These are phyloP conservation scores for Xanthoceras sorbifolium DNA, from an alignment of 345 rosid genomes.

Conservation along the genomic window DNA sequence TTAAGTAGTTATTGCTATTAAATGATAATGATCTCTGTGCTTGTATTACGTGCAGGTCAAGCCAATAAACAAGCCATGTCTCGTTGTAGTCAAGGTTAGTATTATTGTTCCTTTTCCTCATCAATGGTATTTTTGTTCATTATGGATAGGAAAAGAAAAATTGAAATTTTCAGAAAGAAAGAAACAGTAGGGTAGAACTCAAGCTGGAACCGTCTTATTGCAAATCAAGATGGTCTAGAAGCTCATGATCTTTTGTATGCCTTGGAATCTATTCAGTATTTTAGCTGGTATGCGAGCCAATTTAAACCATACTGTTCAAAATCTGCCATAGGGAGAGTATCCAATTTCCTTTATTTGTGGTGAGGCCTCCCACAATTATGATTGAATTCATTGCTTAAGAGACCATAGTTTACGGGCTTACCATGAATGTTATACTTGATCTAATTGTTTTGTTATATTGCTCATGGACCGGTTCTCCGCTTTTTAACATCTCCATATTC, in stretches of 20 bases:
- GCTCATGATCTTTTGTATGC: background rate
- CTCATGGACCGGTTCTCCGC: background rate
- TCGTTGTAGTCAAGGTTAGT: conserved; percentile 63
- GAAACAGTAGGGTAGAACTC: background rate
- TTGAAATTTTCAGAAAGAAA: background rate
- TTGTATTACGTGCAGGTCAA: conserved; percentile 57
- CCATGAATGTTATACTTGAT: background rate
- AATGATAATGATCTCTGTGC: conserved; percentile 20
- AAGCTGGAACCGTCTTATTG: background rate
- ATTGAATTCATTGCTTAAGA: conserved; percentile 1
- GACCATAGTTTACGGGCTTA: background rate
- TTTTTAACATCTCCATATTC: background rate
- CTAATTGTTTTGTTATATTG: background rate
- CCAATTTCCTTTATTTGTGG: background rate
- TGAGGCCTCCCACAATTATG: background rate
- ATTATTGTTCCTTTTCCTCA: conserved; percentile 6
- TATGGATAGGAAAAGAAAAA: background rate
- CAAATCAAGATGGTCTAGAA: conserved; percentile 4
- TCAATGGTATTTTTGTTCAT: background rate
- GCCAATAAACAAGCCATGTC: conserved; percentile 57
- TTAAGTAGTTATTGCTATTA: background rate
- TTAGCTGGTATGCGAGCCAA: background rate
- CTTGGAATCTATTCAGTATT: background rate
- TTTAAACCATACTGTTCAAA: background rate
- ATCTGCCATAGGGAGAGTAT: background rate